These are phyloP conservation scores for Chaetomium tenue DNA, from an alignment of 495 filamentous ascomycete genomes.

Conservation along the genomic window DNA sequence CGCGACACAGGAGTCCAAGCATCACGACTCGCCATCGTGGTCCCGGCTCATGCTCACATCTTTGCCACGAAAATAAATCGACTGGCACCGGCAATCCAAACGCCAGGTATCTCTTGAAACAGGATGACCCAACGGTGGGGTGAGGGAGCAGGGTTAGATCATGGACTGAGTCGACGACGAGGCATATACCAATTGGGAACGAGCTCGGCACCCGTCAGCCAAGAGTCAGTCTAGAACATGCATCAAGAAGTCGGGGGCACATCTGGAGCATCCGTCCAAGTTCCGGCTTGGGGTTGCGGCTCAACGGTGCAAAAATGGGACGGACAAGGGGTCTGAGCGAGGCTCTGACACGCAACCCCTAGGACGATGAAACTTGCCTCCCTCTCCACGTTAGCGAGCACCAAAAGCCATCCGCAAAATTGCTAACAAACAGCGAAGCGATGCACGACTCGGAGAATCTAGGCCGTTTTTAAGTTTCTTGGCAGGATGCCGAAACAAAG, in stretches of 20 bases:
- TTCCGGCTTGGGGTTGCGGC: constrained; percentile 24
- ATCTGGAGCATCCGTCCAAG: constrained; percentile 28
- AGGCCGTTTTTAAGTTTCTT: not conserved
- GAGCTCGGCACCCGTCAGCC: constrained; percentile 3
- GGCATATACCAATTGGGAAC: not conserved
- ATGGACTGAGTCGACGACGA: not conserved
- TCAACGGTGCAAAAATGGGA: constrained; percentile 16
- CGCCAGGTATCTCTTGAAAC: constrained; percentile 1
- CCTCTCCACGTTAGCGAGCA: constrained; percentile 21
- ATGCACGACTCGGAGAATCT: constrained; percentile 16
- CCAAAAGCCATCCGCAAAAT: not conserved
- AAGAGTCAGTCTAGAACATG: constrained; percentile 3
- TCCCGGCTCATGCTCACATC: not conserved
- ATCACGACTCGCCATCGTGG: not conserved
- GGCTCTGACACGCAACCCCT: constrained; percentile 30
- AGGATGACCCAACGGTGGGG: constrained; percentile 21
- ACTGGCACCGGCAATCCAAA: not conserved
- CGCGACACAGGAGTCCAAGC: constrained; percentile 25
- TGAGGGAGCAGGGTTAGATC: not conserved
- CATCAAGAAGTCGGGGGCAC: constrained; percentile 18
- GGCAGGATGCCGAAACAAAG: constrained; percentile 18
- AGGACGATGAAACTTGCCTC: constrained; percentile 28
- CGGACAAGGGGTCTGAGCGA: constrained; percentile 23
- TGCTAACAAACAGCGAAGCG: constrained; percentile 16
- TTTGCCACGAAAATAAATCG: not conserved